These are phyloP conservation scores for Trametes elegans DNA, from an alignment of 768 basidiomycete species.

Conservation along the genomic window DNA sequence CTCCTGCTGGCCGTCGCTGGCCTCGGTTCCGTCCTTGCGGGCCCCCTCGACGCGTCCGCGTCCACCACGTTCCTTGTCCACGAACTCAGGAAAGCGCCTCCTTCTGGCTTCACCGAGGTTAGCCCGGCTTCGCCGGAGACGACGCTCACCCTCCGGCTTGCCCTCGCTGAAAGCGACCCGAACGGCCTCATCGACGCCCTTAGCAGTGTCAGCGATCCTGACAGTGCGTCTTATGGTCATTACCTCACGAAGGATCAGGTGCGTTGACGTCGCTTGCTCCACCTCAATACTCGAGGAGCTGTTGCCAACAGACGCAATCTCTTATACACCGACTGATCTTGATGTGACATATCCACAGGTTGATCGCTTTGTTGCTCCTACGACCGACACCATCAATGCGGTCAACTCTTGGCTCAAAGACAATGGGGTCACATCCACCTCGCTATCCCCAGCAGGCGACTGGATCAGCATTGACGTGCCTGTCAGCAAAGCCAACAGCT, in stretches of 20 bases:
- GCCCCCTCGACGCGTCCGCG: background rate
- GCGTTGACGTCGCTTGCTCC: too few species aligned
- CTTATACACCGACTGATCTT: background rate
- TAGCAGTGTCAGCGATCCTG: constrained; percentile 31
- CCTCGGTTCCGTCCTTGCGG: background rate
- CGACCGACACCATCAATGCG: constrained; percentile 25
- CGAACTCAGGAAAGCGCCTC: background rate
- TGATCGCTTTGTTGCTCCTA: constrained; percentile 27
- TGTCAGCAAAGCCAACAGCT: constrained; percentile 33
- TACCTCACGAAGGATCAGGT: background rate
- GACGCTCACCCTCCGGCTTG: constrained; percentile 37
- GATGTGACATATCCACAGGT: constrained; percentile 17
- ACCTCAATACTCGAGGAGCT: too few species aligned
- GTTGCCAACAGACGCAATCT: too few species aligned
- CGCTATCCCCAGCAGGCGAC: constrained; percentile 32
- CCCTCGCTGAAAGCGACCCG: constrained; percentile 35
- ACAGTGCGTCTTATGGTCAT: background rate
- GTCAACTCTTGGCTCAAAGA: constrained; percentile 29
- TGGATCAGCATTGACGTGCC: constrained; percentile 33
- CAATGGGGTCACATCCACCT: constrained; percentile 26
- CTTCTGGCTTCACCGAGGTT: constrained; percentile 12
- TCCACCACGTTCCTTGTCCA: background rate
- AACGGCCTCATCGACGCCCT: constrained; percentile 36
- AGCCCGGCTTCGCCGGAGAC: constrained; percentile 31
- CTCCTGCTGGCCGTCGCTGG: background rate